Percentiles rank a stretch among this genome's conserved stretches.
Evolutionary conservation across 1,139 yeast species (phyloP).

Genomic region (Geotrichum fermentans): DNA sequence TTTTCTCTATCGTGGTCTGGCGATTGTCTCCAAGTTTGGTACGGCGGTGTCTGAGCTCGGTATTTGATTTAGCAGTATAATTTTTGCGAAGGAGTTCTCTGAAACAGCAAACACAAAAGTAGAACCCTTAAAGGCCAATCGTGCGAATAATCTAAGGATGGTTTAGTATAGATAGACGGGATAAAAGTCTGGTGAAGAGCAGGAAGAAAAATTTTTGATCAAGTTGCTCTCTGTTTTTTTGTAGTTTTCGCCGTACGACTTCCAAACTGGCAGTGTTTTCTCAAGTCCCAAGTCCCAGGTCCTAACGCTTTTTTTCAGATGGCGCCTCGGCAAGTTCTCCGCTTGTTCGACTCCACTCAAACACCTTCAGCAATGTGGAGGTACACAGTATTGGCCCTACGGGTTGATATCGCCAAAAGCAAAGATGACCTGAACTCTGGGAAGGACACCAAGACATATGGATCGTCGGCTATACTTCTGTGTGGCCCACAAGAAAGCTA

Average conservation of each 20-base stretch:
- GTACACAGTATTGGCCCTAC: conserved; percentile 15
- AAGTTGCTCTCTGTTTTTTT: too few species aligned
- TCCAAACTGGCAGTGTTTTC: too few species aligned
- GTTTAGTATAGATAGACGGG: neutral
- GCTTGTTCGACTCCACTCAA: neutral
- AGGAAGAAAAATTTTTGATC: neutral
- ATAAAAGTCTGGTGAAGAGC: neutral
- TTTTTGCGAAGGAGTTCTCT: conserved; percentile 21
- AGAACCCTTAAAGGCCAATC: conserved; percentile 26
- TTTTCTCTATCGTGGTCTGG: neutral
- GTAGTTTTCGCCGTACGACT: too few species aligned
- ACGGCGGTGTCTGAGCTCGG: conserved; percentile 1
- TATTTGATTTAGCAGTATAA: too few species aligned
- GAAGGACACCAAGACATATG: conserved; percentile 12
- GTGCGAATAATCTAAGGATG: conserved; percentile 7
- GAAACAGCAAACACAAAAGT: conserved; percentile 21
- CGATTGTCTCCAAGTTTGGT: neutral
- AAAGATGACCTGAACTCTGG: neutral
- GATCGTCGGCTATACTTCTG: conserved; percentile 18
- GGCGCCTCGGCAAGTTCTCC: neutral
- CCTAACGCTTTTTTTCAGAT: neutral
- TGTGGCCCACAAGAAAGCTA: conserved; percentile 2
- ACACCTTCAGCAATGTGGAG: conserved; percentile 5
- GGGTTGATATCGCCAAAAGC: conserved; percentile 10
- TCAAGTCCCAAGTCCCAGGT: conserved; percentile 3